Conservation (phyloP, 2,329 filamentous ascomycete species). For the Beauveria medogensis region DNA sequence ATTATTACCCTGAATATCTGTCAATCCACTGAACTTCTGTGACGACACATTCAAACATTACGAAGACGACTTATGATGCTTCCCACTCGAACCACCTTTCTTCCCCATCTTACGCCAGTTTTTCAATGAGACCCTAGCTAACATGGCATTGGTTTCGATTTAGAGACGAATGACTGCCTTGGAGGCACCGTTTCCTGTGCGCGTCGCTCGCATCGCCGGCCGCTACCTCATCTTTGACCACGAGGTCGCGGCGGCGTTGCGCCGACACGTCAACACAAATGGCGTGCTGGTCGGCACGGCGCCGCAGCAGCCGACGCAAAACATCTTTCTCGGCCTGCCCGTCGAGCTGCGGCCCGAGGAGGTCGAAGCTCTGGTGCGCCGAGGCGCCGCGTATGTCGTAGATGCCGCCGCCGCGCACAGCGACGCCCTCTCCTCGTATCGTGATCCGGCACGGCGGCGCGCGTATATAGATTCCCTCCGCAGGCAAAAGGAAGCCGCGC, state of each 20-base stretch:
- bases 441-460: constrained; percentile 44
- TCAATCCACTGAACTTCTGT: constrained; percentile 50
- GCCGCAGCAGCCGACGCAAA: constrained; percentile 89
- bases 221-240: constrained; percentile 88
- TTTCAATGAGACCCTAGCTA: not conserved
- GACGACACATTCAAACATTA: constrained; percentile 36
- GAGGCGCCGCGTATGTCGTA: constrained; percentile 67
- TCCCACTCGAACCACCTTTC: not conserved
- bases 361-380: constrained; percentile 70
- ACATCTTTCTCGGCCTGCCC: constrained; percentile 83
- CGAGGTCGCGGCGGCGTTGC: constrained; percentile 67
- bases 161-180: constrained; percentile 14
- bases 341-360: constrained; percentile 89
- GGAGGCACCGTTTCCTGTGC: constrained; percentile 41
- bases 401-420: constrained; percentile 70
- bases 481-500: constrained; percentile 33
- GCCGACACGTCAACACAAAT: constrained; percentile 74
- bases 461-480: constrained; percentile 55
- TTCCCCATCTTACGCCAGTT: not conserved
- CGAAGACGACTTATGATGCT: constrained; percentile 37
- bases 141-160: not conserved
- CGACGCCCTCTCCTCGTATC: constrained; percentile 50
- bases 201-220: constrained; percentile 72
- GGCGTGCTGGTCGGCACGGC: constrained; percentile 81
- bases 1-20: constrained; percentile 48